Evolutionary conservation across 176 grass and related monocot species (phyloP).

Genomic region (Aegilops longissima): DNA sequence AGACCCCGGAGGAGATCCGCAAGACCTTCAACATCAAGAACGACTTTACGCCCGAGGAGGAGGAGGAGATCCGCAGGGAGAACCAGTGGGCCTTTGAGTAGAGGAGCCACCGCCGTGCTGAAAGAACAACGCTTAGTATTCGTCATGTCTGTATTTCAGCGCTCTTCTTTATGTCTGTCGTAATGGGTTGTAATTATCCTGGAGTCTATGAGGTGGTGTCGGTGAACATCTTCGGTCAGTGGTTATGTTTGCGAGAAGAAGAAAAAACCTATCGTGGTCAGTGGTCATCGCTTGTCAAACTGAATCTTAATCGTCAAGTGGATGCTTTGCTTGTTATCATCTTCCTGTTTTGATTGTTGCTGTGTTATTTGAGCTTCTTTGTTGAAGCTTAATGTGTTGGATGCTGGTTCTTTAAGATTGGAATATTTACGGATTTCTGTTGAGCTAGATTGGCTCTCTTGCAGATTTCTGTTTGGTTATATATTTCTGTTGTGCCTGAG

Average conservation of each 20-base stretch:
- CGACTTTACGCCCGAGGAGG: constrained; percentile 39
- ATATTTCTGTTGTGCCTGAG: neutral
- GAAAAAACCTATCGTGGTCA: constrained; percentile 6
- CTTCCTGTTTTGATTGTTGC: neutral
- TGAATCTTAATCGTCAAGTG: neutral
- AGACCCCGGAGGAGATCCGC: constrained; percentile 48
- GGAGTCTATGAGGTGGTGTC: neutral
- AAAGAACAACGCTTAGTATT: neutral
- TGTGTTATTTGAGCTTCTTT: neutral
- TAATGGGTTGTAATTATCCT: constrained; percentile 29
- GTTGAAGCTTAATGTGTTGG: neutral
- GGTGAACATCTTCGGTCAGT: neutral
- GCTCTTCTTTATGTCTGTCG: neutral
- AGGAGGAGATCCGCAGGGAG: constrained; percentile 51
- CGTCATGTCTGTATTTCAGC: neutral
- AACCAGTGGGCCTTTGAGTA: constrained; percentile 57
- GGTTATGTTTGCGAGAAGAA: neutral
- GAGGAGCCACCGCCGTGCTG: neutral
- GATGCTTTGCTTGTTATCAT: neutral
- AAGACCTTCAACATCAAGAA: constrained; percentile 52
- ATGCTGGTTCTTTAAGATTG: neutral
- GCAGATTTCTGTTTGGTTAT: neutral
- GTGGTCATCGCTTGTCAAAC: neutral
- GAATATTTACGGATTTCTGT: neutral
- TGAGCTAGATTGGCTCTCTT: neutral